These are phyloP conservation scores for Mrakiaceae sp. DNA, from an alignment of 1,284 basidiomycete genomes.

Conservation along the genomic window DNA sequence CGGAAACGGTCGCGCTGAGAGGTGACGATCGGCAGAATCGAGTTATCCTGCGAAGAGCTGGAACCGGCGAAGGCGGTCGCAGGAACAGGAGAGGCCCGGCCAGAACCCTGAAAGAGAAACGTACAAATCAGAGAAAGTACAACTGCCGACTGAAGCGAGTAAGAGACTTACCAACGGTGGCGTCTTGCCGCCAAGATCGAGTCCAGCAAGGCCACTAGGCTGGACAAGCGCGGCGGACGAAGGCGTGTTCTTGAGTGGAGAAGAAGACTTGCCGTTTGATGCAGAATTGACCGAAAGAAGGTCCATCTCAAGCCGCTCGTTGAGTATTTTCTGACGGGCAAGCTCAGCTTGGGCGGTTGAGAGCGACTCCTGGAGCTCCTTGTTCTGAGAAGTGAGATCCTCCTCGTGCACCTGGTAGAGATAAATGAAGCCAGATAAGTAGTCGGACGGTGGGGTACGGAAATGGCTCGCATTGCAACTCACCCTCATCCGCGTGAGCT, in stretches of 20 bases:
- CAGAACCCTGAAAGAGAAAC: no score
- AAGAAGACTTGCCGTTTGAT: no score
- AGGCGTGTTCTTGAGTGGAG: no score
- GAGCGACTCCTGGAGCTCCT: slow-evolving; percentile 49
- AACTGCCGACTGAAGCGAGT: background rate
- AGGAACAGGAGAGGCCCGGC: no score
- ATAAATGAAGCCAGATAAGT: background rate
- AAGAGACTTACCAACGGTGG: slow-evolving; percentile 29
- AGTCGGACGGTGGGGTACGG: background rate
- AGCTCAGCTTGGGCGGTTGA: slow-evolving; percentile 53
- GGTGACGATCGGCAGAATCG: slow-evolving; percentile 90
- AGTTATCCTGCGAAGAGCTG: slow-evolving; percentile 53
- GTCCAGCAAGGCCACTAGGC: slow-evolving; percentile 46
- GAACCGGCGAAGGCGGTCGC: background rate
- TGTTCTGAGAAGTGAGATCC: slow-evolving; percentile 60
- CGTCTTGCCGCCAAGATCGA: slow-evolving; percentile 51
- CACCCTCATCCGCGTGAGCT: slow-evolving; percentile 80
- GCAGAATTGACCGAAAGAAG: slow-evolving; percentile 58
- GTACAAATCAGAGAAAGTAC: no score
- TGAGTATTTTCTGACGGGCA: slow-evolving; percentile 62
- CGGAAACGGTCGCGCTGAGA: slow-evolving; percentile 92
- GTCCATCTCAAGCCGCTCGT: slow-evolving; percentile 85
- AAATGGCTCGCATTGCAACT: slow-evolving; percentile 20
- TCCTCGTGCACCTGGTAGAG: slow-evolving; percentile 56
- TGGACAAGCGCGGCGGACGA: no score